Evolutionary conservation across 2,329 filamentous ascomycete species (phyloP).

Genomic region (Pseudogymnoascus sp.): DNA sequence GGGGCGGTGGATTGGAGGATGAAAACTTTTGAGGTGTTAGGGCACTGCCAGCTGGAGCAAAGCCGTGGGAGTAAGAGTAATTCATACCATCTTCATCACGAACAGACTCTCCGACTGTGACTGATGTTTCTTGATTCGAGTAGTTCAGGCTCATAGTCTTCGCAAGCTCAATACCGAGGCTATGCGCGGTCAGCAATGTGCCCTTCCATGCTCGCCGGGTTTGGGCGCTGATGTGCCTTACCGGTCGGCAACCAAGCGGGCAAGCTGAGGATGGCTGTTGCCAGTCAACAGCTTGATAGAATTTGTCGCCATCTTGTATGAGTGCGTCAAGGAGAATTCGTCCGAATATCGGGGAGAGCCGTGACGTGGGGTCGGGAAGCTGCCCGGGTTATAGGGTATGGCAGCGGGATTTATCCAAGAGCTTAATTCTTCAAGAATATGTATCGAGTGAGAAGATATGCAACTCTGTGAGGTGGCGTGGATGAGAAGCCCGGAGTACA

Average conservation of each 20-base stretch:
- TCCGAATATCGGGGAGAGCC: background rate
- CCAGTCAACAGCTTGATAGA: slow-evolving; percentile 68
- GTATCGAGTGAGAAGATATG: background rate
- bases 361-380: background rate
- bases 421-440: background rate
- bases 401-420: background rate
- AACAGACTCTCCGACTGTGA: slow-evolving; percentile 92
- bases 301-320: slow-evolving; percentile 54
- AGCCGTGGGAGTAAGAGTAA: slow-evolving; percentile 1
- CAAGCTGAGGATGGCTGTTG: slow-evolving; percentile 66
- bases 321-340: background rate
- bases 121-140: slow-evolving; percentile 79
- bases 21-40: slow-evolving; percentile 54
- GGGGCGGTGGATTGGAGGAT: slow-evolving; percentile 92
- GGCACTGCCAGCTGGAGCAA: slow-evolving; percentile 15
- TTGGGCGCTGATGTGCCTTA: slow-evolving; percentile 26
- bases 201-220: background rate
- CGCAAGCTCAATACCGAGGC: slow-evolving; percentile 67
- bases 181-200: slow-evolving; percentile 27
- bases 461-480: background rate
- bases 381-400: background rate
- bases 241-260: slow-evolving; percentile 60
- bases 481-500: background rate
- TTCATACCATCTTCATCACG: slow-evolving; percentile 78
- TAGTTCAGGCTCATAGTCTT: slow-evolving; percentile 77